Base-by-base conservation (phyloP, 1,139 yeast genomes). In the Diutina scorzettiae region DNA sequence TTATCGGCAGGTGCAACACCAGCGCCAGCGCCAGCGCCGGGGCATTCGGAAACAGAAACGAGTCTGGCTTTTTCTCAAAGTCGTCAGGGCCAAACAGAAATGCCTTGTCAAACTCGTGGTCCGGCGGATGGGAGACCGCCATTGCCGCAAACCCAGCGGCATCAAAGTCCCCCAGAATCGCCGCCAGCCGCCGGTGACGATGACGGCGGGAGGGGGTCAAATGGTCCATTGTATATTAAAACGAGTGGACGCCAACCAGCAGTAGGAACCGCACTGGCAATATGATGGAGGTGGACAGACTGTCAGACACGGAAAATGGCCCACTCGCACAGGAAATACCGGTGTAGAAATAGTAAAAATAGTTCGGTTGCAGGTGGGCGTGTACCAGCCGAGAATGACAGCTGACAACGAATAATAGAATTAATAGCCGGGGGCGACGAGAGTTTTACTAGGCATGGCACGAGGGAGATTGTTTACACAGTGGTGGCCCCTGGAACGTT, bases 181-280 rank as follows among this genome's bases (percentile, higher is more conserved):
- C 40, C 12, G 40, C 40, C 31, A 27, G 31, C 16, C 40, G 40
- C 9, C 40, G 40, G 29, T 37, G 40, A 18, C 31, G 31, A 18
- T 37, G 40, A 24, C 40, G 40, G 14, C 40, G 40, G 19, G 30
- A 12, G 17, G 30, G 14, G 20, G 27, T 16, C 8, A 17, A 20
- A 11, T 11, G 24, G 37, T 32, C 37, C 37, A 32, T 31, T 31
- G 18, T 11, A 24, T 11, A 12, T 5, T 9, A 5, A 27, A 27
- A 27, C 30, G 30, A 27, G n/a, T 12, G 30, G 30, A 27, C 30
- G 30, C 30, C n/a, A 27, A 27, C 11, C n/a, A n/a, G n/a, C n/a
- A n/a, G n/a, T n/a, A n/a, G n/a, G 27, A 24, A 27, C 14, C 5
- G 6, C 14, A 27, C 30, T 27, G 9, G 25, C 25, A n/a, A 9